Conservation (phyloP, 176 grass and related monocot species). For the Musa beccarii region DNA sequence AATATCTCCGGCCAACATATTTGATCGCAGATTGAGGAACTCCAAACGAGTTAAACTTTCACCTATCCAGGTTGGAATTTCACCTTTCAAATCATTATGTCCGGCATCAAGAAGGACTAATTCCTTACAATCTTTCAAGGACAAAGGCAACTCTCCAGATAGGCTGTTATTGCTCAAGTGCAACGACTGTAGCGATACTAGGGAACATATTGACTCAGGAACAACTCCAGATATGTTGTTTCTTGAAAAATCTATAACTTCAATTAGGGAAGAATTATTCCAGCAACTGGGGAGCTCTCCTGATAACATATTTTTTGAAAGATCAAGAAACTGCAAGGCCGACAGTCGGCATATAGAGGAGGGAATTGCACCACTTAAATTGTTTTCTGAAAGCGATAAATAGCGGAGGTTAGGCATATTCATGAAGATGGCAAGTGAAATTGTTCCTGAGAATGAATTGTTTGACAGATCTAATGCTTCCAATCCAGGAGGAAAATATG, state of each 20-base stretch:
- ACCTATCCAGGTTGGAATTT: conserved; percentile 13
- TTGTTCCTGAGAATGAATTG: conserved; percentile 9
- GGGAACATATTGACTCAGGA: neutral
- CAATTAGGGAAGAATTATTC: neutral
- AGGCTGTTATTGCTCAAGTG: conserved; percentile 11
- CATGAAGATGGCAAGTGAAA: neutral
- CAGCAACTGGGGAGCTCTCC: neutral
- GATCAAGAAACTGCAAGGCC: neutral
- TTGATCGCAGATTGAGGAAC: conserved; percentile 9
- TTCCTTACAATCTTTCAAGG: neutral
- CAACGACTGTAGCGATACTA: neutral
- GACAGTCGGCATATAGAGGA: neutral
- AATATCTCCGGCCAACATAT: conserved; percentile 25
- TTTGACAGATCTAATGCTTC: neutral
- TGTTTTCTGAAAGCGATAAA: conserved; percentile 2
- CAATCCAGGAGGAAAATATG: conserved; percentile 1
- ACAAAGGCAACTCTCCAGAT: neutral
- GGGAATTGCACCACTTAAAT: neutral
- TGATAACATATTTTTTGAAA: neutral
- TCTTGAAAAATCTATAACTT: neutral
- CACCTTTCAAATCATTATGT: conserved; percentile 10
- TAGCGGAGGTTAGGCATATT: neutral
- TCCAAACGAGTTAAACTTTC: neutral
- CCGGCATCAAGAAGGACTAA: conserved; percentile 7
- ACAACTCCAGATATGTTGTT: neutral